phyloP scores from a whole-genome alignment of 2,329 filamentous ascomycete species.

The Cytospora piceicola region DNA sequence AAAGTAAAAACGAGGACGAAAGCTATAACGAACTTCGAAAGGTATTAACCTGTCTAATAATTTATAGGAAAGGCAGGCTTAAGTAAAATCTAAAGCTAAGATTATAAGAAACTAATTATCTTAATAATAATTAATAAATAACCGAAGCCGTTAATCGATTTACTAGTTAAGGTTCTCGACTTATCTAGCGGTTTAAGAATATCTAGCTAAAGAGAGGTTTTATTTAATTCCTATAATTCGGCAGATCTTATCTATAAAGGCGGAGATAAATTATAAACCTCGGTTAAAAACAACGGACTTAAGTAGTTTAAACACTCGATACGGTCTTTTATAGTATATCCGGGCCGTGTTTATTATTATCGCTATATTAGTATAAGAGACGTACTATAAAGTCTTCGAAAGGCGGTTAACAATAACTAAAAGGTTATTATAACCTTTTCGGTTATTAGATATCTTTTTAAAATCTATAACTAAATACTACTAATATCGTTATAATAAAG shows the following conservation, averaged over 20 bases:
- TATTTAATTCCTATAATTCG: background rate
- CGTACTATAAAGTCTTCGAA: background rate
- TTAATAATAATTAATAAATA: background rate
- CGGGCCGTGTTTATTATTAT: background rate
- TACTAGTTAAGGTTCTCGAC: background rate
- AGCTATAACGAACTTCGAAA: too few species aligned
- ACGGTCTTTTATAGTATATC: background rate
- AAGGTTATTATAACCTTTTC: background rate
- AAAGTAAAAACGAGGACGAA: too few species aligned
- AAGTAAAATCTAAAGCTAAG: background rate
- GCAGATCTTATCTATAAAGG: background rate
- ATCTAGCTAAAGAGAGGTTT: background rate
- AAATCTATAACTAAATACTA: background rate
- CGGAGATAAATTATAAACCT: too few species aligned
- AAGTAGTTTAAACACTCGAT: background rate
- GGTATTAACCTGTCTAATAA: too few species aligned
- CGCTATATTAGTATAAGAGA: background rate
- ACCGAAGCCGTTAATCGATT: background rate
- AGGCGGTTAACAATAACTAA: background rate
- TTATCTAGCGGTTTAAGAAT: background rate
- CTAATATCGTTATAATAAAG: too few species aligned
- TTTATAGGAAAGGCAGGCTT: too few species aligned
- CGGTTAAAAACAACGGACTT: background rate
- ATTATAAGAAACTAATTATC: background rate
- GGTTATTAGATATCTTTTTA: background rate